Evolutionary conservation across 495 filamentous ascomycete species (phyloP).

Genomic region (Trichoderma reesei): DNA sequence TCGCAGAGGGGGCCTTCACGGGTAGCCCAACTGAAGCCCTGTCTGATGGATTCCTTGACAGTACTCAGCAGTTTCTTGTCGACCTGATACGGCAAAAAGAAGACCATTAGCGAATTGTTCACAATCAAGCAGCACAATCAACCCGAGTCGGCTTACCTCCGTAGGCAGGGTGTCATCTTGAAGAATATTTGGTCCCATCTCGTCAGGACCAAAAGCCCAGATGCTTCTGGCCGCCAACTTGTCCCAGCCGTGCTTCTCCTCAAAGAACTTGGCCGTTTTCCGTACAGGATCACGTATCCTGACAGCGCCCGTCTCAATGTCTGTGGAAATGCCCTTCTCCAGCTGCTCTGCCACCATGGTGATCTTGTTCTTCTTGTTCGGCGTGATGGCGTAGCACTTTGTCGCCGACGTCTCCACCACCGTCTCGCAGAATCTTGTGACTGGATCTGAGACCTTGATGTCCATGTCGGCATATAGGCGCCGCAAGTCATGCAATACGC

Average conservation of each 20-base stretch:
- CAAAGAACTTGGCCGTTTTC: slow-evolving; percentile 92
- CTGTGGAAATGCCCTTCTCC: slow-evolving; percentile 87
- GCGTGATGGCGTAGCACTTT: slow-evolving; percentile 94
- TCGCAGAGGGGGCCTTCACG: slow-evolving; percentile 94
- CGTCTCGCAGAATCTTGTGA: slow-evolving; percentile 95
- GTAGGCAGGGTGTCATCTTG: slow-evolving; percentile 92
- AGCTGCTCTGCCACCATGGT: slow-evolving; percentile 96
- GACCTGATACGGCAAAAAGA: slow-evolving; percentile 39
- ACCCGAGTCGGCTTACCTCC: slow-evolving; percentile 38
- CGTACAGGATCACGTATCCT: slow-evolving; percentile 88
- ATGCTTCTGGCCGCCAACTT: slow-evolving; percentile 87
- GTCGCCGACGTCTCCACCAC: slow-evolving; percentile 96
- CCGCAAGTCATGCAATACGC: slow-evolving; percentile 90
- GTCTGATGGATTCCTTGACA: slow-evolving; percentile 81
- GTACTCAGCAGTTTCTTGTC: slow-evolving; percentile 83
- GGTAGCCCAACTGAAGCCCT: slow-evolving; percentile 93
- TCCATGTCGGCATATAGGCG: slow-evolving; percentile 98
- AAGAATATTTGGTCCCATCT: slow-evolving; percentile 89
- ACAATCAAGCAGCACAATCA: background rate
- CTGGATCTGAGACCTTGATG: slow-evolving; percentile 94
- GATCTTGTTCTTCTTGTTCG: slow-evolving; percentile 98
- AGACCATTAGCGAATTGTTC: background rate
- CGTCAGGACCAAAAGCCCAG: slow-evolving; percentile 97
- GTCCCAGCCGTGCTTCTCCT: slow-evolving; percentile 96
- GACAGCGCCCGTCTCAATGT: slow-evolving; percentile 86